These are phyloP conservation scores for Hypoxylon sp. DNA, from an alignment of 2,329 filamentous ascomycete genomes.

Conservation along the genomic window DNA sequence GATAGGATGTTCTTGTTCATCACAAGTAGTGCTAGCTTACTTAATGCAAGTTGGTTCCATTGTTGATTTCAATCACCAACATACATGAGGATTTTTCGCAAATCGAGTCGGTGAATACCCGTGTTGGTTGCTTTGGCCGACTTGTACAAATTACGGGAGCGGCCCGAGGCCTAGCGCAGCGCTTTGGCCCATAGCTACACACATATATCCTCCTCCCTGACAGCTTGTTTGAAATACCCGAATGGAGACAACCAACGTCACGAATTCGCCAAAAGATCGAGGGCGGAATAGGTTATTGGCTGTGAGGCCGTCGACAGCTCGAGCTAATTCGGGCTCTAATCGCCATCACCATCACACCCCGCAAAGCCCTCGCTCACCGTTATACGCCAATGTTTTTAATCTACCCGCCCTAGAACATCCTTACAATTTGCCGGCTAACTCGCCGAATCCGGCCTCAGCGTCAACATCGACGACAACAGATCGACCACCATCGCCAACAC, in stretches of 20 bases:
- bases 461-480: constrained; percentile 12
- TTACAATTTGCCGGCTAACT: constrained; percentile 17
- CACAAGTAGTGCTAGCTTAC: constrained; percentile 17
- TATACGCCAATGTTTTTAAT: constrained; percentile 34
- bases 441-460: constrained; percentile 15
- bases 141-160: constrained; percentile 33
- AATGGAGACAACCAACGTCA: constrained; percentile 39
- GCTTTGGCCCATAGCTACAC: constrained; percentile 21
- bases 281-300: constrained; percentile 38
- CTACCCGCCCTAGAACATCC: constrained; percentile 19
- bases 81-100: constrained; percentile 18
- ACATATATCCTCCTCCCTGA: constrained; percentile 1
- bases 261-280: constrained; percentile 34
- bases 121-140: constrained; percentile 6
- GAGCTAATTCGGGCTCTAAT: constrained; percentile 30
- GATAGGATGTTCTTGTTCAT: constrained; percentile 7
- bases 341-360: constrained; percentile 30
- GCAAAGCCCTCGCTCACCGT: constrained; percentile 39
- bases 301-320: constrained; percentile 36
- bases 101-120: constrained; percentile 4
- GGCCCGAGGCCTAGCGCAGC: constrained; percentile 39
- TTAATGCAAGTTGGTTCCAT: constrained; percentile 26
- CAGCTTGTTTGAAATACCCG: constrained; percentile 9
- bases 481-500: constrained; percentile 25
- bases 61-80: constrained; percentile 18